Evolutionary conservation across 306 rosid species (phyloP).

Genomic region (Glycine latifolia): DNA sequence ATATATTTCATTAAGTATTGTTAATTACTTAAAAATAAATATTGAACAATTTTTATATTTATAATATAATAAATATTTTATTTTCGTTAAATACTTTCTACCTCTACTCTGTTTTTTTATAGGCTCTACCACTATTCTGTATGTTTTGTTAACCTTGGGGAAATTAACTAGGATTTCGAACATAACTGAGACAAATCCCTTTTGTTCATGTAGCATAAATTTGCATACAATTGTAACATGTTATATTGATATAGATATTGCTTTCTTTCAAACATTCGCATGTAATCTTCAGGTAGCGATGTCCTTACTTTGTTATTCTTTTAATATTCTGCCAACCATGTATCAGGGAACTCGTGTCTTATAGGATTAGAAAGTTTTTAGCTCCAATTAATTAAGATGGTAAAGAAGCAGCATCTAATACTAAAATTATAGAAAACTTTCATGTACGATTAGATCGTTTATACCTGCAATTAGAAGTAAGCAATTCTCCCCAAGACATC

Average conservation of each 20-base stretch:
- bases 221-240: background rate
- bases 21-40: background rate
- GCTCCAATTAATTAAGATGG: slow-evolving; percentile 8
- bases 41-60: background rate
- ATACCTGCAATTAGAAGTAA: slow-evolving; percentile 2
- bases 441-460: slow-evolving; percentile 27
- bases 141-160: background rate
- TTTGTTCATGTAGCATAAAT: background rate
- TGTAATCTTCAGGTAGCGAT: background rate
- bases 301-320: background rate
- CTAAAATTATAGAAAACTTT: slow-evolving; percentile 21
- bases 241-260: background rate
- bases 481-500: slow-evolving; percentile 4
- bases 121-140: too few relatives aligned
- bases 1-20: background rate
- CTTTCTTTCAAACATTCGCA: background rate
- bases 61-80: too few relatives aligned
- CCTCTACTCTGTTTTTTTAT: background rate
- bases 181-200: background rate
- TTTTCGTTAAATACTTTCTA: too few relatives aligned
- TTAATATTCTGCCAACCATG: background rate
- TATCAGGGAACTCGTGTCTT: background rate
- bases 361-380: background rate
- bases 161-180: background rate
- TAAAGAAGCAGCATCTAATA: slow-evolving; percentile 28